phyloP scores from a whole-genome alignment of 306 rosid species.

The Glycine soja region DNA sequence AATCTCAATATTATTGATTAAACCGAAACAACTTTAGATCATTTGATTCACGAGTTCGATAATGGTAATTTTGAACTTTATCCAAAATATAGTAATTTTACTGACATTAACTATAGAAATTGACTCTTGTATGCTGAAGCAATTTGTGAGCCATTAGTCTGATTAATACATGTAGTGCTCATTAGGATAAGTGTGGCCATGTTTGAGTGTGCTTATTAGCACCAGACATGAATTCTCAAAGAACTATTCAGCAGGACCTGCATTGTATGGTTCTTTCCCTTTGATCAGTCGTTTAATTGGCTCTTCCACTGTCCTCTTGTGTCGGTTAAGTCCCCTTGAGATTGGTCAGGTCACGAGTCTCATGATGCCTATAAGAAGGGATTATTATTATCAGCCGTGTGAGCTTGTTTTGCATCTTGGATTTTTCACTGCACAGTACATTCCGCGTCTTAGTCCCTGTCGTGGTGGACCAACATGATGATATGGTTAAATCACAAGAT shows the following conservation, averaged over 20 bases:
- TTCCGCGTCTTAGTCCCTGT: constrained; percentile 42
- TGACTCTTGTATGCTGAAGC: background rate
- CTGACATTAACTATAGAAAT: no score
- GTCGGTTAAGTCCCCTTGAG: constrained; percentile 33
- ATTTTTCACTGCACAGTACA: constrained; percentile 9
- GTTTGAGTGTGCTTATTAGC: constrained; percentile 38
- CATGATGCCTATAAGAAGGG: constrained; percentile 29
- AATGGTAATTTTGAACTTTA: no score
- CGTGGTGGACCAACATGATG: constrained; percentile 58
- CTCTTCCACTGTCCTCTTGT: constrained; percentile 40
- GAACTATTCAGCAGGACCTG: constrained; percentile 37
- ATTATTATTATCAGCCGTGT: background rate
- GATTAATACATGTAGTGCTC: background rate
- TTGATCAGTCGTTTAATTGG: constrained; percentile 8
- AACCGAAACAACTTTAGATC: no score
- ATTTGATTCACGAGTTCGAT: no score
- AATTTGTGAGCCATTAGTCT: background rate
- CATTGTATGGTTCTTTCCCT: constrained; percentile 15
- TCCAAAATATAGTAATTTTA: no score
- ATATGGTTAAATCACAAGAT: constrained; percentile 33
- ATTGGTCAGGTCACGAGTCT: constrained; percentile 36
- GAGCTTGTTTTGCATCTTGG: constrained; percentile 47
- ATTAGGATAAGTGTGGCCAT: constrained; percentile 37
- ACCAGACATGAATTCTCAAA: constrained; percentile 50
- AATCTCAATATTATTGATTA: background rate